Evolutionary conservation across 352 stramenopile genomes (phyloP).

Genomic region (Globisporangium paroecandrum): DNA sequence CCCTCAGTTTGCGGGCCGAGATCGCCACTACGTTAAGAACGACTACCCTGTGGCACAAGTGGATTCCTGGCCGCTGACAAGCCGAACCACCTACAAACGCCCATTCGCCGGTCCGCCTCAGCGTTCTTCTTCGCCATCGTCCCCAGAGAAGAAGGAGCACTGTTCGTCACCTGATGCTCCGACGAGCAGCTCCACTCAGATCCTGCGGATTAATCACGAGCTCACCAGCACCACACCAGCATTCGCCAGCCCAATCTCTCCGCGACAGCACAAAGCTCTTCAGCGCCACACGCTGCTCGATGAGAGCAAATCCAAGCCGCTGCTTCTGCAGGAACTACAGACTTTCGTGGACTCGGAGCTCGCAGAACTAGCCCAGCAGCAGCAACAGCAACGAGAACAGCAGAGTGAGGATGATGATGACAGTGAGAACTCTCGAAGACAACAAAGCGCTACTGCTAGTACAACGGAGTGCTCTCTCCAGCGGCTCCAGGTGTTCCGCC

Average conservation of each 20-base stretch:
- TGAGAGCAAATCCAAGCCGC: constrained; percentile 35
- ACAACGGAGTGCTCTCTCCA: constrained; percentile 20
- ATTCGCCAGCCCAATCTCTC: constrained; percentile 12
- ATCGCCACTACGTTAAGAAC: constrained; percentile 7
- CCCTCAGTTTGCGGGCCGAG: neutral
- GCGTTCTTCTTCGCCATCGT: neutral
- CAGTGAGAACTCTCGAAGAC: neutral
- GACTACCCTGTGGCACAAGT: constrained; percentile 31
- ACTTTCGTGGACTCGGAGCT: constrained; percentile 33
- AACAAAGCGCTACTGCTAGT: neutral
- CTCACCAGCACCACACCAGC: neutral
- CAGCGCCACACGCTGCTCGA: constrained; percentile 23
- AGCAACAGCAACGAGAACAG: neutral
- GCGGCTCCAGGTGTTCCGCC: constrained; percentile 54
- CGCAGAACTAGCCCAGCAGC: constrained; percentile 5
- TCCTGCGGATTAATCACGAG: constrained; percentile 1
- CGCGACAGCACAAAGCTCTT: constrained; percentile 21
- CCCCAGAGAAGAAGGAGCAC: neutral
- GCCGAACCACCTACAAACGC: constrained; percentile 11
- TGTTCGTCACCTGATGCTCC: neutral
- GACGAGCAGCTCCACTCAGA: neutral
- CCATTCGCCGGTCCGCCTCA: neutral
- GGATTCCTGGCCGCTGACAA: constrained; percentile 36
- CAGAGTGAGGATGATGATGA: neutral
- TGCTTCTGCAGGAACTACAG: constrained; percentile 45